Evolutionary conservation across 2,329 filamentous ascomycete genomes (phyloP), one percentile per base, ranked within the genome.

Genomic region (Beauveria sp.): DNA sequence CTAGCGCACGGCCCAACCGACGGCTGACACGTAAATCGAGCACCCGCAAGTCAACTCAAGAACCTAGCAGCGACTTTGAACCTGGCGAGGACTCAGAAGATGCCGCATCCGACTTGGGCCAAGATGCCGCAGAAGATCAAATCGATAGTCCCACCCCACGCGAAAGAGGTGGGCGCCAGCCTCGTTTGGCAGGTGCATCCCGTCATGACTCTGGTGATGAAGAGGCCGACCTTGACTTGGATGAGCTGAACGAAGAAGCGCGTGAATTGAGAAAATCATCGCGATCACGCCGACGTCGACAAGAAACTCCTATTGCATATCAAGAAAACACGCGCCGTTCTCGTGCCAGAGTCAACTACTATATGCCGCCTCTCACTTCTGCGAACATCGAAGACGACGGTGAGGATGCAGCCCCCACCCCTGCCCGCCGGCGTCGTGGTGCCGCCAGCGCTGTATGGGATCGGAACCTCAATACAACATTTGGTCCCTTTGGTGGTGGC

Each of bases 401-500:
- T 51, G 84, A 87, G 53, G 85, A 86, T 62, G 78, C 84, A 10
- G 84, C 83, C 6, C 84, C 90, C 8, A 88, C 89, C 3, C 86
- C 89, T 43, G 84, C 86, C 24, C 87, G 88, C 66, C 85, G 89
- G 38, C 85, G 89, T 40, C 83, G 85, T 51, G 83, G 79, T 62
- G 84, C 80, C 56, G 86, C 82, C 43, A 82, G 79, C 34, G 77
- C 79, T 12, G 77, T 76, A 49, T 91, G 87, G 87, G 91, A 93
- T 71, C 88, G 92, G 55, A 90, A 83, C 62, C 81, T 98, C 38
- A 93, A 96, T 75, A 92, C 91, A 24, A 96, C 92, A 0, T 91
- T 88, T 71, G 95, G 95, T 9, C 95, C 95, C 2, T 98, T 99
- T 74, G 95, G 92, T 63, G 92, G 95, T 48, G 90, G 89, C 51